Evolutionary conservation across 2,329 filamentous ascomycete species (phyloP).

Genomic region (Aspergillus quadrilineatus): DNA sequence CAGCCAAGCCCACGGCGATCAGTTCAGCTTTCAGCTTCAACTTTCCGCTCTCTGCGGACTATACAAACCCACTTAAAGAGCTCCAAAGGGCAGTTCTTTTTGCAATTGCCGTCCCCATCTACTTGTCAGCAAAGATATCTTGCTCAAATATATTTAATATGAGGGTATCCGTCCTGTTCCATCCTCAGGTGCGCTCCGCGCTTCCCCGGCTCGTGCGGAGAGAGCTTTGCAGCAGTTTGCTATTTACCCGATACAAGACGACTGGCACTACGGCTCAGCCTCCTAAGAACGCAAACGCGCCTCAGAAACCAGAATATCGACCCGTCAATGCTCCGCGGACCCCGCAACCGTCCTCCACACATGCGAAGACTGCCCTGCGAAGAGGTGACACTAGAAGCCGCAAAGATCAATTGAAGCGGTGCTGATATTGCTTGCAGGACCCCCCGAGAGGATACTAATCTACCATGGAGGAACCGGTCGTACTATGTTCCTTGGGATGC

Average conservation of each 20-base stretch:
- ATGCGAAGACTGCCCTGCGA: conserved; percentile 28
- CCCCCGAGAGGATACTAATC: conserved; percentile 58
- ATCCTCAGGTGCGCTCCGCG: conserved; percentile 30
- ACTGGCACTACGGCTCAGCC: conserved; percentile 25
- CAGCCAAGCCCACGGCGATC: not conserved
- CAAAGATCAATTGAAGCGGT: not conserved
- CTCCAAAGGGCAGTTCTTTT: not conserved
- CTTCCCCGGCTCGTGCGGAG: conserved; percentile 28
- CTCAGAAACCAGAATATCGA: conserved; percentile 23
- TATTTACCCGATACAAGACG: conserved; percentile 31
- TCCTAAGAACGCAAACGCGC: conserved; percentile 22
- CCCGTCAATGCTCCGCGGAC: conserved; percentile 15
- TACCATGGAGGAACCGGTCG: conserved; percentile 72
- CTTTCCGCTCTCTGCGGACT: not conserved
- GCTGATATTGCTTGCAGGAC: conserved; percentile 28
- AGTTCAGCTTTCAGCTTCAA: not conserved
- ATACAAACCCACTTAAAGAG: not conserved
- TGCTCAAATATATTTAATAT: conserved; percentile 13
- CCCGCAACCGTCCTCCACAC: conserved; percentile 18
- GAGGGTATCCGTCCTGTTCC: conserved; percentile 29
- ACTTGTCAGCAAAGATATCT: not conserved
- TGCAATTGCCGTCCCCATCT: not conserved
- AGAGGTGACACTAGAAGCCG: conserved; percentile 25
- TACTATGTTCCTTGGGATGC: conserved; percentile 66
- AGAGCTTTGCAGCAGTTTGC: conserved; percentile 26